A percentile compares a stretch with the other conserved stretches of the same genome.
phyloP scores from a whole-genome alignment of 202 grass and related monocot genomes.

The Panicum hallii region DNA sequence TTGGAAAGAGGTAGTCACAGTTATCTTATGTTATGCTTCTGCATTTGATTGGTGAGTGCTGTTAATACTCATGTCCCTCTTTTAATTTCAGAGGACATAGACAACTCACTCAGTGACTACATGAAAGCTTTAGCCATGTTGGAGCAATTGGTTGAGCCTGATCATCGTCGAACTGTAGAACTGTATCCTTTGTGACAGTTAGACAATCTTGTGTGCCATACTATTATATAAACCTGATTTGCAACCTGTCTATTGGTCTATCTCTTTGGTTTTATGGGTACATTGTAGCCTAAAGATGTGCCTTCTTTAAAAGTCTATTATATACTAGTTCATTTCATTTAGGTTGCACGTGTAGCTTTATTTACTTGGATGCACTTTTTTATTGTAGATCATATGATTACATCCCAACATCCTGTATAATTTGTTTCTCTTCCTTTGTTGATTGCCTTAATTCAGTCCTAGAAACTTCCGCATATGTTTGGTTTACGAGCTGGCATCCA shows the following conservation, averaged over 20 bases:
- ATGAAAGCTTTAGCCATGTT: constrained; percentile 77
- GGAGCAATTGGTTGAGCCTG: constrained; percentile 76
- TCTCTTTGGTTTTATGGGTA: constrained; percentile 15
- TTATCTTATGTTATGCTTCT: neutral
- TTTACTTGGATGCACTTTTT: constrained; percentile 22
- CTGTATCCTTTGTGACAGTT: constrained; percentile 69
- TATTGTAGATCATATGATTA: neutral
- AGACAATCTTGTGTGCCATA: constrained; percentile 24
- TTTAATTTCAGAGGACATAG: constrained; percentile 80
- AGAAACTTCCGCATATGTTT: constrained; percentile 96
- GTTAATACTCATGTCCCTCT: neutral
- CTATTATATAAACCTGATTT: constrained; percentile 1
- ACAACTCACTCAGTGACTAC: constrained; percentile 85
- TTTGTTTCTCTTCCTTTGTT: constrained; percentile 27
- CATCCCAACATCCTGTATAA: neutral
- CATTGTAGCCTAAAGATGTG: neutral
- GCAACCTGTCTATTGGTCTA: neutral
- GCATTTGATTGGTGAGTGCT: neutral
- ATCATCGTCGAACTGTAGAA: constrained; percentile 80
- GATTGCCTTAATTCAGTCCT: constrained; percentile 54
- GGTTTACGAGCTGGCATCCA: constrained; percentile 70
- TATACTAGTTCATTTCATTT: neutral
- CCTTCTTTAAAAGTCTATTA: neutral
- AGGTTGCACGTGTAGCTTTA: neutral
- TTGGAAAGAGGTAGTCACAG: constrained; percentile 79